These are phyloP conservation scores for Knufia fluminis DNA, from an alignment of 2,329 filamentous ascomycete genomes.

Conservation along the genomic window DNA sequence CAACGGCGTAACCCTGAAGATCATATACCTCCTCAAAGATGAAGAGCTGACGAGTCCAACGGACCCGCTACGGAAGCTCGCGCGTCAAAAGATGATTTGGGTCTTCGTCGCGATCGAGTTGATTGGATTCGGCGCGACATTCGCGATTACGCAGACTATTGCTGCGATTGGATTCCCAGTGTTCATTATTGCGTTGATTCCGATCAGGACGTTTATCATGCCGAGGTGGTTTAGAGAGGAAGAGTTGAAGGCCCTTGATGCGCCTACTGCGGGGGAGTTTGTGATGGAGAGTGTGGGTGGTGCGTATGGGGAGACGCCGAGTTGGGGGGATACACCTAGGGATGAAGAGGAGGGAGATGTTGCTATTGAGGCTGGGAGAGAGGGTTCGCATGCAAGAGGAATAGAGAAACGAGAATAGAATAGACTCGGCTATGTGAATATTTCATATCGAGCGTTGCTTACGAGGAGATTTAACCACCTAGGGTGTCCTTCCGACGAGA, in stretches of 20 bases:
- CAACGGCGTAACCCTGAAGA: constrained; percentile 68
- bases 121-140: constrained; percentile 64
- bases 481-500: too few relatives aligned
- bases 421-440: not conserved
- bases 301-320: constrained; percentile 37
- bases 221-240: constrained; percentile 51
- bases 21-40: constrained; percentile 62
- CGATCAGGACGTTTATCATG: constrained; percentile 54
- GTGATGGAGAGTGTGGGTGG: constrained; percentile 69
- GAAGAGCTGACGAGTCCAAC: constrained; percentile 48
- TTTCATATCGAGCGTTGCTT: too few relatives aligned
- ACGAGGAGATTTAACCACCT: too few relatives aligned
- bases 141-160: constrained; percentile 74
- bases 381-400: not conserved
- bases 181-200: constrained; percentile 61
- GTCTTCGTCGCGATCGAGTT: constrained; percentile 60
- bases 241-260: constrained; percentile 58
- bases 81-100: constrained; percentile 60
- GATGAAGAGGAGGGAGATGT: not conserved
- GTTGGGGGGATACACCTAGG: not conserved
- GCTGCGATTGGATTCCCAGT: constrained; percentile 74
- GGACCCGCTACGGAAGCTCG: constrained; percentile 53
- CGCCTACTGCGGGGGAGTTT: constrained; percentile 64
- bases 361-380: not conserved
- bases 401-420: not conserved